Conservation (phyloP, 2,329 filamentous ascomycete genomes). For the Chrysoporthe deuterocubensis region DNA sequence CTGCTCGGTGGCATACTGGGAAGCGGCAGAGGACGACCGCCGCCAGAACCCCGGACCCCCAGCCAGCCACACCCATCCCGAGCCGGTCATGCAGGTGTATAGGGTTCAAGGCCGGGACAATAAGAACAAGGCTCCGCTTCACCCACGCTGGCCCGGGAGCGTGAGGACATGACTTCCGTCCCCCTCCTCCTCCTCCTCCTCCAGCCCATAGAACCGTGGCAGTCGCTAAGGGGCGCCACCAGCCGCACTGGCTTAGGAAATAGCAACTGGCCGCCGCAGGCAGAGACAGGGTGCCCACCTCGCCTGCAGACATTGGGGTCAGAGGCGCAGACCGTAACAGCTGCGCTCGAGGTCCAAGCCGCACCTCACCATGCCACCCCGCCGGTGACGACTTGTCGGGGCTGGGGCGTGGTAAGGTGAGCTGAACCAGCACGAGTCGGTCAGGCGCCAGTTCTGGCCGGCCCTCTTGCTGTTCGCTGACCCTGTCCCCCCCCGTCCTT, state of each 20-base stretch:
- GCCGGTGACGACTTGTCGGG: no score
- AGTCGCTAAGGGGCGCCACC: no score
- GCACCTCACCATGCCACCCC: not conserved
- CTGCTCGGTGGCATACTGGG: not conserved
- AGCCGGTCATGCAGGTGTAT: not conserved
- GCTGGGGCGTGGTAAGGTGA: no score
- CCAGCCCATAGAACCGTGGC: no score
- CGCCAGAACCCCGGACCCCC: not conserved
- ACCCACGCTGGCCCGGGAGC: no score
- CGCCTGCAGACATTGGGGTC: not conserved
- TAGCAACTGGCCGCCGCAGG: not conserved
- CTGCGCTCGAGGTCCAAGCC: not conserved
- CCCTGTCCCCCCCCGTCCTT: no score
- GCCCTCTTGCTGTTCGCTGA: no score
- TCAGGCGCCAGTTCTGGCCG: no score
- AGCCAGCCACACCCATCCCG: not conserved
- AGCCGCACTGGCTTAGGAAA: not conserved
- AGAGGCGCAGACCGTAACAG: not conserved
- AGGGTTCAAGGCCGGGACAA: not conserved
- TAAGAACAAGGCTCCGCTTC: not conserved
- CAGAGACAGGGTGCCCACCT: not conserved
- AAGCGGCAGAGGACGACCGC: not conserved
- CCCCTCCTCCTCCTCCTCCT: no score
- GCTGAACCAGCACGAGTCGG: not conserved
- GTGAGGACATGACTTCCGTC: no score